Conservation (phyloP, 768 basidiomycete species). For the Pisolithus orientalis region DNA sequence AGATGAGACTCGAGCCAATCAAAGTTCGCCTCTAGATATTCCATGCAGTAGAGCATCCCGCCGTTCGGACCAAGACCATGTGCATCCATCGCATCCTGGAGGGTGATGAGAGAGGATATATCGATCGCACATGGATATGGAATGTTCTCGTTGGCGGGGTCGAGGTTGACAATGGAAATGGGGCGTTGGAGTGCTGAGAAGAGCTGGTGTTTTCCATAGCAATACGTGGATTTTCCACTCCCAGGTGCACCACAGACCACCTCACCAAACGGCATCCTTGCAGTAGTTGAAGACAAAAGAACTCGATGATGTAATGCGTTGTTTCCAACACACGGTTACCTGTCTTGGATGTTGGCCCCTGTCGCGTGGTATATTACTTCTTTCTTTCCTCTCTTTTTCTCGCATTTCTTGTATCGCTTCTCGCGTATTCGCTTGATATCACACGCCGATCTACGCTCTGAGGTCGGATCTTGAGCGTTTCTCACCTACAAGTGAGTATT, state of each 20-base stretch:
- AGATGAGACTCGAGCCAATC: slow-evolving; percentile 79
- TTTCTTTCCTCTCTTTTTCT: too few relatives aligned
- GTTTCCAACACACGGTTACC: too few relatives aligned
- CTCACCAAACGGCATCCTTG: slow-evolving; percentile 78
- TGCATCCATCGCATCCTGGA: slow-evolving; percentile 81
- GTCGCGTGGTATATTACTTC: too few relatives aligned
- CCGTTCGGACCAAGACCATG: slow-evolving; percentile 91
- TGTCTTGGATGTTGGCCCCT: too few relatives aligned
- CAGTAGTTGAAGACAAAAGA: too few relatives aligned
- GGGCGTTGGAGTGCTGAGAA: slow-evolving; percentile 83
- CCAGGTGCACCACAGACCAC: slow-evolving; percentile 83
- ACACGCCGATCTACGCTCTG: too few relatives aligned
- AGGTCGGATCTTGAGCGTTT: too few relatives aligned
- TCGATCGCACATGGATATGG: slow-evolving; percentile 90
- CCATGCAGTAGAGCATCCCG: slow-evolving; percentile 93
- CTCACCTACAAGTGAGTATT: too few relatives aligned
- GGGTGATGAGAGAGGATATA: slow-evolving; percentile 78
- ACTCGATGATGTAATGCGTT: too few relatives aligned
- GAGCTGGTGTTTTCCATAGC: slow-evolving; percentile 83
- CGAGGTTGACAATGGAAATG: slow-evolving; percentile 88
- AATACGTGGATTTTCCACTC: slow-evolving; percentile 85
- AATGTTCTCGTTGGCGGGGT: slow-evolving; percentile 87
- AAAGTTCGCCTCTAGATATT: slow-evolving; percentile 91
- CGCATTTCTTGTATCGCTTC: too few relatives aligned
- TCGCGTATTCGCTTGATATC: too few relatives aligned